Base-by-base conservation (phyloP, 1,139 yeast species). In the Entelexis paramagnoliae region DNA sequence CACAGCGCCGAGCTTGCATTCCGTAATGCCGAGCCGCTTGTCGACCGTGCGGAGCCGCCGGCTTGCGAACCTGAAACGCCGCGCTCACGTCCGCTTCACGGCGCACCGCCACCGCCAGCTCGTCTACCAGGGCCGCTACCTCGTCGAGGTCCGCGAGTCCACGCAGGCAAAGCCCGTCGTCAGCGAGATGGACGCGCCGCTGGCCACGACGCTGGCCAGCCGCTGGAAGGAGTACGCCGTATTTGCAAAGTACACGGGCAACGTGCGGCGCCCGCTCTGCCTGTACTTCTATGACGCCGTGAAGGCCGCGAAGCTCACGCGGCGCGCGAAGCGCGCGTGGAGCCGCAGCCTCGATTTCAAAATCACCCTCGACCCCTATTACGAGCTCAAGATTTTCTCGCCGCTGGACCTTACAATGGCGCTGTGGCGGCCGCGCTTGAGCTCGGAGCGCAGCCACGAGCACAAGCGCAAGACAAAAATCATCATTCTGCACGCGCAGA, bases 211-310 rank as follows among this genome's bases (percentile, higher is more conserved):
- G 48, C 72, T 83, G 2, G 57, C 72, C n/a, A 87, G 83, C 54
- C 68, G 86, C 45, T 86, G 95, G 91, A 77, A 75, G 54, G 95
- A 87, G 63, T 83, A 78, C 62, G 67, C 77, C 33, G 80, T 82
- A 1, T 84, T 82, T 4, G 78, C 82, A 0, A 68, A 91, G 53
- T 76, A 77, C 41, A 77, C 83, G 0, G 78, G 77, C 26, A 67
- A 72, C 52, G 50, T 62, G 0, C 68, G 66, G 1, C 67, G 68
- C 9, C 85, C 88, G 0, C 63, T 85, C 1, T 65, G 71, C 2
- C 58, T 86, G 1, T 89, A 85, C 60, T 77, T 87, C 54, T 81
- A 79, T 64, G 76, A 75, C 68, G 46, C 46, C 28, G 19, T 47
- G 9, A 39, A 29, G n/a, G 42, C 39, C 13, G 22, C 36, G 2